Base-by-base conservation (phyloP, 768 basidiomycete species). In the Dictyophora rubrovolvata region DNA sequence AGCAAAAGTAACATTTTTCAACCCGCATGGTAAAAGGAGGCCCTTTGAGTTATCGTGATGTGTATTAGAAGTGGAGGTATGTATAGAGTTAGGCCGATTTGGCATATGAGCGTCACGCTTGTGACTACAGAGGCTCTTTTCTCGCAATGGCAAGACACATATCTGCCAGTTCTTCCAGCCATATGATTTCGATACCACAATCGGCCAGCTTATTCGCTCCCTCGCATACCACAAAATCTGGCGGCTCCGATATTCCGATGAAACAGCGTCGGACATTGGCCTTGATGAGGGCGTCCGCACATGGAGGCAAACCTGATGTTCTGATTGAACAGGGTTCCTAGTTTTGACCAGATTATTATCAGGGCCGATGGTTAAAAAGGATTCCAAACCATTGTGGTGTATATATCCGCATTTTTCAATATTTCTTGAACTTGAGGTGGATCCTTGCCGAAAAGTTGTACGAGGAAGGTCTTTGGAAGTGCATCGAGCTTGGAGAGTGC, bases 1-100 rank as follows among this genome's bases (percentile, higher is more conserved):
- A 96, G 76, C 95, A 99, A 72, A 99, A 98, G 70, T 95, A 97
- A 70, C 95, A 98, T 77, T 94, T 94, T 76, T 96, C 95, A 63
- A 97, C 87, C 67, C 93, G 83, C 93, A 96, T 94, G 65, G 68
- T 54, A 1, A 48, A 18, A 21, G 22, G 5, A 54, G 2, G 20
- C 50, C 8, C 14, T 34, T 51, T 3, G 21, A 16, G 14, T 12
- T n/a, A 9, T 42, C n/a, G 12, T 42, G 4, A 42, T 4, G n/a
- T n/a, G 12, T 42, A 42, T 14, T 12, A 42, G 42, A 42, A n/a
- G 42, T 12, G 10, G 11, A 42, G 12, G n/a, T 12, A 42, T 4
- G 42, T 42, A 42, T 9, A 4, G n/a, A 14, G n/a, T 14, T 4
- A 42, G 12, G n/a, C 50, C 11, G 50, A 51, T 4, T 28, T 28